Base-by-base conservation (phyloP, 805 yeast genomes). In the Wickerhamiella azyma region DNA sequence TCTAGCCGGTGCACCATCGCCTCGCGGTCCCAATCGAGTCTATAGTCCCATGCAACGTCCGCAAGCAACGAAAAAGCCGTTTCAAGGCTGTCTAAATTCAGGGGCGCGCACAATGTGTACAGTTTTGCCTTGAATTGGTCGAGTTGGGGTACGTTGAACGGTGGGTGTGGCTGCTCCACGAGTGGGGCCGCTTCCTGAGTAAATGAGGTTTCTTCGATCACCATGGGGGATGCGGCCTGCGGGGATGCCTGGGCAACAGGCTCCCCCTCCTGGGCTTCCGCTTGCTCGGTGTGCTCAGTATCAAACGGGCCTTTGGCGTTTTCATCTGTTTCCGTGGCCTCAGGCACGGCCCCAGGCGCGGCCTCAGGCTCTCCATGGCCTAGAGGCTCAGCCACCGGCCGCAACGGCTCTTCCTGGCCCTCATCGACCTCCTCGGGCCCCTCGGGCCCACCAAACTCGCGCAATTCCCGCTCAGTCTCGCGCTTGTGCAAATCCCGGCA, bases 41-140 rank as follows among this genome's bases (percentile, higher is more conserved):
- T 69, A 52, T 76, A 75, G 8, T 67, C 62, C 94, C 94, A 89
- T 6, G 83, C 69, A 13, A 78, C 66, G 40, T 81, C 86, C 66
- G 83, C 75, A 41, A 86, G 56, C 39, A 69, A 68, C 2, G 96
- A 78, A 65, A 79, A 79, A 21, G 81, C 54, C 41, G 72, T 73
- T 58, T 82, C 88, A 16, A 77, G 61, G 39, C 66, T 57, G 41
- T 80, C 86, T 8, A 80, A 66, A 1, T 71, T 62, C 43, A 62
- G 61, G 10, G 55, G 62, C 11, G 55, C 61, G 1, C 81, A 68
- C 14, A 52, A 55, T 2, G 53, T 48, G 35, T 70, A 59, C n/a
- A 79, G 57, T 2, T 50, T 43, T 8, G 52, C 43, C 19, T 32
- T 29, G 26, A 42, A 39, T 2, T 18, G 24, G 13, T 35, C 37